A percentile compares a stretch with the other conserved stretches of the same genome.
phyloP scores from a whole-genome alignment of 257 asterid species.

The Solanum pennellii region DNA sequence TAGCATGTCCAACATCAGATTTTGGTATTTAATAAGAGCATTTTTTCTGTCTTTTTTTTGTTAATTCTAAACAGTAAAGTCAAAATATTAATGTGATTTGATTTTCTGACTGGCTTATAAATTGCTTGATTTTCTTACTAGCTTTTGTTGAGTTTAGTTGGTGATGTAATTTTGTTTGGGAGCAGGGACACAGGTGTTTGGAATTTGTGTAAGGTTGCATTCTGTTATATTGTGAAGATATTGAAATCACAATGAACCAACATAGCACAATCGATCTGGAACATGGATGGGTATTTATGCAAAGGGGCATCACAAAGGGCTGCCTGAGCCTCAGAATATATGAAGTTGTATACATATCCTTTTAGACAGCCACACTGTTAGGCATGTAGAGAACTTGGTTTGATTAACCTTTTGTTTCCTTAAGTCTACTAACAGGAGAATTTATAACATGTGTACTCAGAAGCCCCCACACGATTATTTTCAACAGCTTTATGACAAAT shows the following conservation, averaged over 20 bases:
- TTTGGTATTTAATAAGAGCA: neutral
- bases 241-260: constrained; percentile 56
- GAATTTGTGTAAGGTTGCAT: constrained; percentile 5
- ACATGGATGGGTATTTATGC: constrained; percentile 82
- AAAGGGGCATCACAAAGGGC: constrained; percentile 74
- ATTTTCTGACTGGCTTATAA: neutral
- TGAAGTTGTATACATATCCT: constrained; percentile 81
- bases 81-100: neutral
- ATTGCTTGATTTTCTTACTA: neutral
- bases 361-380: neutral
- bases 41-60: neutral
- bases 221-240: constrained; percentile 8
- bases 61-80: neutral
- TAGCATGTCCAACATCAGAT: neutral
- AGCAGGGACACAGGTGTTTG: neutral
- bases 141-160: neutral
- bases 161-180: neutral
- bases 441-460: constrained; percentile 96
- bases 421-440: constrained; percentile 44
- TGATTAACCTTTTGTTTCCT: constrained; percentile 3
- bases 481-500: constrained; percentile 85
- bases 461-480: constrained; percentile 95
- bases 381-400: neutral
- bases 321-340: constrained; percentile 48
- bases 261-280: constrained; percentile 67